These are phyloP conservation scores for Acacia crassicarpa DNA, from an alignment of 306 rosid species.

Conservation along the genomic window DNA sequence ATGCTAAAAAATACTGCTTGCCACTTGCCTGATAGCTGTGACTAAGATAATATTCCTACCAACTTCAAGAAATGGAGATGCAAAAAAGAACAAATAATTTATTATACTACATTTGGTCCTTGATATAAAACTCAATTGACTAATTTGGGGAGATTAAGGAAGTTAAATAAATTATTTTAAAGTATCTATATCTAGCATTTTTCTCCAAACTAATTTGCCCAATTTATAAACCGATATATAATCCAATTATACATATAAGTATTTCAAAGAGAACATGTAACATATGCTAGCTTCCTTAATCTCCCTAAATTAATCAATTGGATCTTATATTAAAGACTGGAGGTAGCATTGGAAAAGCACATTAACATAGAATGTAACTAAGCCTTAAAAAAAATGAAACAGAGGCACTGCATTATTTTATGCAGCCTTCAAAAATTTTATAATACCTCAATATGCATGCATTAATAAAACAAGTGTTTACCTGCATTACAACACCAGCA, in stretches of 20 bases:
- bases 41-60: not conserved
- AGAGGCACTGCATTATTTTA: not conserved
- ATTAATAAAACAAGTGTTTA: slow-evolving; percentile 29
- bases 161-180: too few relatives aligned
- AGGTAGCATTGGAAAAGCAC: not conserved
- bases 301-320: too few relatives aligned
- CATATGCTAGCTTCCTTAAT: too few relatives aligned
- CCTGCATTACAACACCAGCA: slow-evolving; percentile 99
- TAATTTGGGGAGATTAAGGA: too few relatives aligned
- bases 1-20: not conserved
- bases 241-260: too few relatives aligned
- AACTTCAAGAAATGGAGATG: not conserved
- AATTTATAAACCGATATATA: too few relatives aligned
- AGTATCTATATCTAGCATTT: too few relatives aligned
- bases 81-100: not conserved
- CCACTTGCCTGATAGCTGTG: not conserved
- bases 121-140: too few relatives aligned
- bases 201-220: too few relatives aligned
- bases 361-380: not conserved
- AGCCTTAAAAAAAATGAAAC: not conserved
- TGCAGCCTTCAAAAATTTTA: slow-evolving; percentile 1
- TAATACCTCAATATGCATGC: not conserved
- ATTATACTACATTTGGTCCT: too few relatives aligned
- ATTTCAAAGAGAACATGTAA: too few relatives aligned
- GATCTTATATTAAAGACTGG: too few relatives aligned